Evolutionary conservation across 2,329 filamentous ascomycete species (phyloP).

Genomic region (Juglanconis oblonga): DNA sequence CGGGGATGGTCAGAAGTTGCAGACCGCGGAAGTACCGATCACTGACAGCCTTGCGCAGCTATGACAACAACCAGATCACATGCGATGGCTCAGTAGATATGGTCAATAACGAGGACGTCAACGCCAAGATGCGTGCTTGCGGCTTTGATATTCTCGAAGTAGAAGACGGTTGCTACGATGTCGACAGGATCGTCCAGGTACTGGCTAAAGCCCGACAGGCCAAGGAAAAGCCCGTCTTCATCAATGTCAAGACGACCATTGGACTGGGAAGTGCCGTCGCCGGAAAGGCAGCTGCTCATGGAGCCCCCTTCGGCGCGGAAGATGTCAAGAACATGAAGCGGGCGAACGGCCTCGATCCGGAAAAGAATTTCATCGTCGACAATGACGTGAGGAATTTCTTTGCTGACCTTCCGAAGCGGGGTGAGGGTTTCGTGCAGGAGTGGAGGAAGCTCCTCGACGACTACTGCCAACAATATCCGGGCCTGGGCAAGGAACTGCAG

Average conservation of each 20-base stretch:
- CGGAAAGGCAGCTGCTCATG: constrained; percentile 52
- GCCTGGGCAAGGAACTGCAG: constrained; percentile 39
- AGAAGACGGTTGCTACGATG: constrained; percentile 45
- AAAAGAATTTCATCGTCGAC: constrained; percentile 42
- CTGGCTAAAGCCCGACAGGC: constrained; percentile 38
- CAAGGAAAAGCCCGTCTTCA: constrained; percentile 49
- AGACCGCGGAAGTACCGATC: background rate
- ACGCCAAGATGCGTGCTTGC: constrained; percentile 50
- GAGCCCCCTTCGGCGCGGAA: constrained; percentile 52
- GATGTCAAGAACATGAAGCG: constrained; percentile 55
- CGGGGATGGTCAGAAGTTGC: too few relatives aligned
- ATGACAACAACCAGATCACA: constrained; percentile 57
- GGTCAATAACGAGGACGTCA: constrained; percentile 52
- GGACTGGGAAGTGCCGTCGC: constrained; percentile 46
- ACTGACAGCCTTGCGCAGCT: constrained; percentile 23
- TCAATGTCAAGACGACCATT: constrained; percentile 57
- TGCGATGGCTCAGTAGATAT: constrained; percentile 53
- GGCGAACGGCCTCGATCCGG: constrained; percentile 45
- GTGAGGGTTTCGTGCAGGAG: constrained; percentile 41
- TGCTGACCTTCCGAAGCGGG: constrained; percentile 41
- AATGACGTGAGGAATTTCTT: constrained; percentile 52
- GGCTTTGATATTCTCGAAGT: constrained; percentile 54
- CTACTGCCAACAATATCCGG: constrained; percentile 22
- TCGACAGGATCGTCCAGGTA: constrained; percentile 43
- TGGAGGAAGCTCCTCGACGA: constrained; percentile 41